Conservation (phyloP, 257 asterid species). For the Paraleonurus japonicus region DNA sequence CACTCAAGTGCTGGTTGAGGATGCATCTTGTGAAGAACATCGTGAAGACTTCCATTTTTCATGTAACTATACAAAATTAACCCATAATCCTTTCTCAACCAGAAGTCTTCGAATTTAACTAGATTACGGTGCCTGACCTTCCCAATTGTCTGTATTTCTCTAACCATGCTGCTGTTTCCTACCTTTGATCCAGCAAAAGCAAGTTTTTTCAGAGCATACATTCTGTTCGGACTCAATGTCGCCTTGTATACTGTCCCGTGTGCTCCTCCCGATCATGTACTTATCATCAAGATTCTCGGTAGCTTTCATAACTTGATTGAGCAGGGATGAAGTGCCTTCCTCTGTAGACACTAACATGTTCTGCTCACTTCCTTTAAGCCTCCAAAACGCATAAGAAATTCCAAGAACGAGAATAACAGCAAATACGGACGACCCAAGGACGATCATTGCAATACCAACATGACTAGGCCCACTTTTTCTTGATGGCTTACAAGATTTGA, state of each 20-base stretch:
- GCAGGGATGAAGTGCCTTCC: constrained; percentile 70
- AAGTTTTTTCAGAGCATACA: constrained; percentile 71
- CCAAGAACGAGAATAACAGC: constrained; percentile 38
- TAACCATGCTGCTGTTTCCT: constrained; percentile 56
- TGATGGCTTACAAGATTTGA: constrained; percentile 42
- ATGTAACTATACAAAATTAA: constrained; percentile 61
- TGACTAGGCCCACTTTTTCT: constrained; percentile 33
- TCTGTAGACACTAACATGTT: constrained; percentile 35
- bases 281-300: constrained; percentile 62
- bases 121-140: constrained; percentile 82
- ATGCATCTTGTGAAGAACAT: constrained; percentile 48
- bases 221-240: constrained; percentile 44
- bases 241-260: constrained; percentile 81
- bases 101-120: constrained; percentile 61
- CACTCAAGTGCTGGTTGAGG: constrained; percentile 51
- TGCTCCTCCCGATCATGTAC: constrained; percentile 68
- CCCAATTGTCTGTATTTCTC: constrained; percentile 78
- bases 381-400: constrained; percentile 28
- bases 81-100: constrained; percentile 80
- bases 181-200: constrained; percentile 42
- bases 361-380: constrained; percentile 27
- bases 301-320: constrained; percentile 60
- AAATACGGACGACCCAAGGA: constrained; percentile 37
- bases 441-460: constrained; percentile 38
- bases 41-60: constrained; percentile 80